Percentiles rank a stretch among this genome's conserved stretches.
Evolutionary conservation across 2,329 filamentous ascomycete genomes (phyloP).

Genomic region (Endothia cerciana): DNA sequence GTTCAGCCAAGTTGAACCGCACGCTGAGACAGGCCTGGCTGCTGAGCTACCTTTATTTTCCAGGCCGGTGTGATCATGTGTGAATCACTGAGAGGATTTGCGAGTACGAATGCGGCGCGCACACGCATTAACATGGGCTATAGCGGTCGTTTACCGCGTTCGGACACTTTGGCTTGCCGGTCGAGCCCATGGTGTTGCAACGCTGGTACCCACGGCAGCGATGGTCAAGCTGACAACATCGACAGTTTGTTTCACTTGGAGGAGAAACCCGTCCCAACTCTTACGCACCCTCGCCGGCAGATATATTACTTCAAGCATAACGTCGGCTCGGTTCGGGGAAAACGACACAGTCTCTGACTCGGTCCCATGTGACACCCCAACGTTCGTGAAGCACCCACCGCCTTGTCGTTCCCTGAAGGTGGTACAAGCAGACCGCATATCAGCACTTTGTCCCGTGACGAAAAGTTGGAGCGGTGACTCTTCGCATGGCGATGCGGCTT

Average conservation of each 20-base stretch:
- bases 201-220: not conserved
- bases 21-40: not conserved
- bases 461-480: not conserved
- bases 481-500: constrained; percentile 7
- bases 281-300: constrained; percentile 6
- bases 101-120: not conserved
- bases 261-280: not conserved
- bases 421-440: not conserved
- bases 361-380: not conserved
- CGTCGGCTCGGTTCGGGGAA: not conserved
- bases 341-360: not conserved
- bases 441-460: not conserved
- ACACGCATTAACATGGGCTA: not conserved
- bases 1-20: not conserved
- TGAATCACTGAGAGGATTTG: not conserved
- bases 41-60: not conserved
- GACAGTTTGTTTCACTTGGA: constrained; percentile 20
- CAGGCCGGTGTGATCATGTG: not conserved
- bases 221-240: constrained; percentile 3
- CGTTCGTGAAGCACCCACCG: not conserved
- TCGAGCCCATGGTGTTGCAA: not conserved
- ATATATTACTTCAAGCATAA: constrained; percentile 9
- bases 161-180: constrained; percentile 2
- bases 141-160: constrained; percentile 9
- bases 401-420: not conserved